Evolutionary conservation across 179 eudicot species (phyloP).

Genomic region (Actinidia polygama): DNA sequence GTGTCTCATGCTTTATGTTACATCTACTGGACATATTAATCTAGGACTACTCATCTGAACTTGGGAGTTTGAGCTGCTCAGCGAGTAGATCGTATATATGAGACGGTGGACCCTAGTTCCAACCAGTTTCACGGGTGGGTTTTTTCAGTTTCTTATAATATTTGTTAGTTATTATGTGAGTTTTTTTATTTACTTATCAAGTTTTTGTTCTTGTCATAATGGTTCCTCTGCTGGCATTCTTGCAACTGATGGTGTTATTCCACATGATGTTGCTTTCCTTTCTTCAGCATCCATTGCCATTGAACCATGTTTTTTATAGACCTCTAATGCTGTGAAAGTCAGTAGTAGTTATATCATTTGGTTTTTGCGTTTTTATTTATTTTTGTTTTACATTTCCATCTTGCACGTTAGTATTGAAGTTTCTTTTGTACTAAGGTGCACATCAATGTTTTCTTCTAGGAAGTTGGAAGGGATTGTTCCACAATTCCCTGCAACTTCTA

Average conservation of each 20-base stretch:
- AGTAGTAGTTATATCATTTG: conserved; percentile 6
- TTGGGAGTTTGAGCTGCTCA: conserved; percentile 57
- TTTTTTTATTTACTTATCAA: background rate
- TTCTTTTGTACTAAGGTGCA: conserved; percentile 11
- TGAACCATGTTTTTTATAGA: conserved; percentile 50
- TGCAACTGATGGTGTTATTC: conserved; percentile 42
- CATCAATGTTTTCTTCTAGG: conserved; percentile 31
- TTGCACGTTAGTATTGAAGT: background rate
- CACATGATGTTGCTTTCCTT: conserved; percentile 42
- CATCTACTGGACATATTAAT: conserved; percentile 58
- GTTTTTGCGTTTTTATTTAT: background rate
- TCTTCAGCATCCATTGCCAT: conserved; percentile 44
- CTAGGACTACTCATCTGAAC: conserved; percentile 64
- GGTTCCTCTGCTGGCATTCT: conserved; percentile 40
- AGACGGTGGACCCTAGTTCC: conserved; percentile 56
- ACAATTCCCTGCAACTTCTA: conserved; percentile 39
- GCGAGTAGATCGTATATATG: conserved; percentile 56
- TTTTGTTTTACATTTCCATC: background rate
- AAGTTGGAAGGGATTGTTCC: conserved; percentile 52
- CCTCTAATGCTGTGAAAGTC: conserved; percentile 48
- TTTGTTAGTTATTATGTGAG: background rate
- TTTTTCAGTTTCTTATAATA: background rate
- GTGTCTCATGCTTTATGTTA: conserved; percentile 48
- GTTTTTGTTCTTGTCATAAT: conserved; percentile 33
- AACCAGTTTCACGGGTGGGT: conserved; percentile 53